phyloP scores from a whole-genome alignment of 2,329 filamentous ascomycete species.

The Aspergillus fumigatus region DNA sequence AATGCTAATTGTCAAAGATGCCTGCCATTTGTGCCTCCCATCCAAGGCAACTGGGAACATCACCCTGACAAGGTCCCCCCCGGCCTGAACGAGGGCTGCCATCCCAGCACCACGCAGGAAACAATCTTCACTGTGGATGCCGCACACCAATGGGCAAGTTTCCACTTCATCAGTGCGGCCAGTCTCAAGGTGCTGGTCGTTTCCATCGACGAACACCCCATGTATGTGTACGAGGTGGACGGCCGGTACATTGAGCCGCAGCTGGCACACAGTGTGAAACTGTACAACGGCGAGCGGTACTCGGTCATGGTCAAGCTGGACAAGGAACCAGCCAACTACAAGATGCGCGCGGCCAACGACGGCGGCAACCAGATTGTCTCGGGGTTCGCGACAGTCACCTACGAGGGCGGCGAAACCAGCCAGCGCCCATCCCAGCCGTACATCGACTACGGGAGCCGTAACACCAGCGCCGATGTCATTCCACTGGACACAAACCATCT shows the following conservation, averaged over 20 bases:
- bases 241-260: slow-evolving; percentile 41
- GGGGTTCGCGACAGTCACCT: slow-evolving; percentile 45
- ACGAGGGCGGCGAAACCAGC: slow-evolving; percentile 33
- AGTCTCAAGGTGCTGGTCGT: slow-evolving; percentile 47
- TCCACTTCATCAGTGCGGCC: slow-evolving; percentile 53
- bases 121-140: slow-evolving; percentile 43
- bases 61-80: slow-evolving; percentile 20
- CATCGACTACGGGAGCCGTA: slow-evolving; percentile 48
- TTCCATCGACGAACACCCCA: slow-evolving; percentile 42
- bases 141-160: slow-evolving; percentile 46
- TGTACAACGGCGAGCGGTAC: slow-evolving; percentile 38
- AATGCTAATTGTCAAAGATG: slow-evolving; percentile 4
- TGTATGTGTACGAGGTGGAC: slow-evolving; percentile 44
- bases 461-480: slow-evolving; percentile 37
- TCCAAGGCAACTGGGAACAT: slow-evolving; percentile 8
- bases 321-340: slow-evolving; percentile 35
- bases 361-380: slow-evolving; percentile 51
- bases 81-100: slow-evolving; percentile 38
- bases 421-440: slow-evolving; percentile 27
- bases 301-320: slow-evolving; percentile 42
- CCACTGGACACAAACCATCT: slow-evolving; percentile 43
- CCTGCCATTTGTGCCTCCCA: slow-evolving; percentile 7
- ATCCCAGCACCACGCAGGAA: slow-evolving; percentile 40
- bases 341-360: slow-evolving; percentile 47
- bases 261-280: slow-evolving; percentile 27